Conservation (phyloP, 2,329 filamentous ascomycete species). For the Nannizzia gypsea region DNA sequence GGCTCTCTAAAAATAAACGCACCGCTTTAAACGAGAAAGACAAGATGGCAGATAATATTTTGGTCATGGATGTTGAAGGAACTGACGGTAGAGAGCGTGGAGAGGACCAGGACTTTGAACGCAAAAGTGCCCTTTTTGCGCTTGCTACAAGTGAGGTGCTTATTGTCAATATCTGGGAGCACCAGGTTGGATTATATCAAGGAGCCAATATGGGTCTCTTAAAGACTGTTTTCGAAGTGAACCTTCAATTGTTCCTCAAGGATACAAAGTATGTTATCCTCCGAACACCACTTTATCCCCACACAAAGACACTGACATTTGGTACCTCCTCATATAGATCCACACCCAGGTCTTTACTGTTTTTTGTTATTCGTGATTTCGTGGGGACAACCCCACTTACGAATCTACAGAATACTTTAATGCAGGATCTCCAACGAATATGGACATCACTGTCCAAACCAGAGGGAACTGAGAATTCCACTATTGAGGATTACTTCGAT, state of each 20-base stretch:
- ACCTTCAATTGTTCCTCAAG: conserved; percentile 91
- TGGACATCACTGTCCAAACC: conserved; percentile 93
- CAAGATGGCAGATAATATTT: conserved; percentile 88
- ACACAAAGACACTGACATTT: background rate
- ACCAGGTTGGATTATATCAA: conserved; percentile 95
- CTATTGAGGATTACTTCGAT: conserved; percentile 95
- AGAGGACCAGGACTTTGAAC: conserved; percentile 97
- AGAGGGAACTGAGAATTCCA: conserved; percentile 70
- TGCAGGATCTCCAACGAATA: conserved; percentile 82
- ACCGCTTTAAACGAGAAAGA: conserved; percentile 32
- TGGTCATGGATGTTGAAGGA: conserved; percentile 98
- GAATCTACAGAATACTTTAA: conserved; percentile 79
- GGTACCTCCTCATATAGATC: conserved; percentile 42
- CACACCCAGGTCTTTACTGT: conserved; percentile 78
- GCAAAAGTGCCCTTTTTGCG: conserved; percentile 94
- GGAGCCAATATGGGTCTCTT: conserved; percentile 97
- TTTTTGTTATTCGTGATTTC: conserved; percentile 98
- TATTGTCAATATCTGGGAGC: conserved; percentile 98
- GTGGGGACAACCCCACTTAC: conserved; percentile 80
- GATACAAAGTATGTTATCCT: conserved; percentile 62
- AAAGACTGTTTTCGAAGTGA: conserved; percentile 99
- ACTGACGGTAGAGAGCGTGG: conserved; percentile 92
- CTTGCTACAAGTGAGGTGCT: conserved; percentile 94
- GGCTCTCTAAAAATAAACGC: conserved; percentile 95
- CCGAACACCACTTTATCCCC: background rate